phyloP scores from a whole-genome alignment of 192 early-diverging fungal species.

The Kappamyces sp. region DNA sequence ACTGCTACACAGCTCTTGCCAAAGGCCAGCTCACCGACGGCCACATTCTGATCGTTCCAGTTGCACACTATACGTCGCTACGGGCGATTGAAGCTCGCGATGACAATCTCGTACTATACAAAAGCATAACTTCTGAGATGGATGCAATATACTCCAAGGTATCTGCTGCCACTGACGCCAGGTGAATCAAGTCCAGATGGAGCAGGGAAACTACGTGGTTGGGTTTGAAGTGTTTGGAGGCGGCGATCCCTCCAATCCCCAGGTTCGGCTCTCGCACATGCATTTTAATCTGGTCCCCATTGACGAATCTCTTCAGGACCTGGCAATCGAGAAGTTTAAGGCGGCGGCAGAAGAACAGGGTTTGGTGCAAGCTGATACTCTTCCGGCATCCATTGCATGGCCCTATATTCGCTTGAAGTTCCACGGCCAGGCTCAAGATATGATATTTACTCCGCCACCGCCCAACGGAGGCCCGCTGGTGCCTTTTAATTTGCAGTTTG shows the following conservation, averaged over 20 bases:
- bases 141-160: background rate
- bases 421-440: constrained; percentile 12
- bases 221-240: constrained; percentile 68
- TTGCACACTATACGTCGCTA: constrained; percentile 42
- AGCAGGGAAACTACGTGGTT: constrained; percentile 54
- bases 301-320: constrained; percentile 31
- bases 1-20: constrained; percentile 78
- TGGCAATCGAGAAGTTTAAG: constrained; percentile 32
- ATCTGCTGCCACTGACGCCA: constrained; percentile 11
- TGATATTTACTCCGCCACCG: constrained; percentile 25
- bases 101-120: background rate
- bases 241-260: constrained; percentile 3
- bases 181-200: constrained; percentile 4
- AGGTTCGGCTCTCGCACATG: constrained; percentile 36
- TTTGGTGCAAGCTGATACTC: constrained; percentile 23
- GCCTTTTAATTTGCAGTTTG: constrained; percentile 72
- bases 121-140: no score
- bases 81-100: constrained; percentile 19
- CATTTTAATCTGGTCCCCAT: constrained; percentile 59
- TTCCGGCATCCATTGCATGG: constrained; percentile 18
- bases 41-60: constrained; percentile 72
- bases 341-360: constrained; percentile 34
- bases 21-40: constrained; percentile 80
- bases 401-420: constrained; percentile 30
- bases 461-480: constrained; percentile 14